Evolutionary conservation across 1,284 basidiomycete genomes (phyloP), one percentile per base, ranked within the genome.

Genomic region (Puccinia novopanici): DNA sequence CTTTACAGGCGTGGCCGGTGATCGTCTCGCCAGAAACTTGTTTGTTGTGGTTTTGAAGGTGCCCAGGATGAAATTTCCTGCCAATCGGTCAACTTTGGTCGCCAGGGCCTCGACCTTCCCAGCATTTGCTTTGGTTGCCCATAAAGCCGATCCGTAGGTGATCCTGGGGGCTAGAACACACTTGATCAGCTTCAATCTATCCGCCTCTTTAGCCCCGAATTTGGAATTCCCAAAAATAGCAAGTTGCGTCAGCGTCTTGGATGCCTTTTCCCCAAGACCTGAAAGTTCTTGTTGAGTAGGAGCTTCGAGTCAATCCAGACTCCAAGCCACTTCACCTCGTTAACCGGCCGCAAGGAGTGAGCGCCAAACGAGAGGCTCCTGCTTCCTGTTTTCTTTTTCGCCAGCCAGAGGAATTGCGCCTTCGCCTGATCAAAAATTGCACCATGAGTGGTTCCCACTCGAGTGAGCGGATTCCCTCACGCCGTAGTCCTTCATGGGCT

Each of bases 371-470:
- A n/a, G n/a, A n/a, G n/a, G n/a, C n/a, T n/a, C n/a, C n/a, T n/a
- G n/a, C n/a, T n/a, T n/a, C n/a, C n/a, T n/a, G n/a, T n/a, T n/a
- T n/a, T n/a, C n/a, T n/a, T n/a, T n/a, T n/a, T n/a, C n/a, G n/a
- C n/a, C n/a, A n/a, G n/a, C n/a, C n/a, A n/a, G n/a, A n/a, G n/a
- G n/a, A n/a, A n/a, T n/a, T n/a, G n/a, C n/a, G n/a, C n/a, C n/a
- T 57, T 74, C 59, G 22, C 40, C 57, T 34, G 34, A 12, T 30
- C 54, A 22, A 74, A 74, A 54, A n/a, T n/a, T 42, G 22, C 37
- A 52, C 22, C 72, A n/a, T n/a, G 54, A 24, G 15, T 5, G 19
- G 0, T 10, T n/a, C n/a, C 72, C 54, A 74, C 17, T 27, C 13
- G 13, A 74, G 52, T 0, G 52, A 74, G 0, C 27, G 24, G 2